Evolutionary conservation across 140 eudicot species (phyloP), one percentile per base, ranked within the genome.

Genomic region (Flaveria floridana): DNA sequence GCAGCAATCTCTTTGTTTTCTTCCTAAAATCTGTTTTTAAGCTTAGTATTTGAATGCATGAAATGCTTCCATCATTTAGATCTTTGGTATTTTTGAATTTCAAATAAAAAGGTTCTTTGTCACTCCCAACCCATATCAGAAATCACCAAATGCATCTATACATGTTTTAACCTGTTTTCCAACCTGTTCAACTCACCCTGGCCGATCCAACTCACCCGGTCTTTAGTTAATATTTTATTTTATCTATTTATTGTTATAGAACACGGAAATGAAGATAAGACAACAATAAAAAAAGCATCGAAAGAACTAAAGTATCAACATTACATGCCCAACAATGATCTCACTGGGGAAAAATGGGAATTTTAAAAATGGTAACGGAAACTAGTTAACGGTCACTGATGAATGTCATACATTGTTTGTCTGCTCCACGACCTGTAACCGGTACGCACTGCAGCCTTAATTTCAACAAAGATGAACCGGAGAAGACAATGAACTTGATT

Each of bases 351-450:
- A 30, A 30, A 30, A 4, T 30, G 6, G 37, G 37, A 30, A 30
- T 30, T 3, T 30, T 3, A 30, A 30, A 28, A 30, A 30, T 30
- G 37, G 37, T 30, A 30, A 30, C 1, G 6, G 37, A 30, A 30
- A 30, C 37, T 30, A 4, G 37, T 30, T 3, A 30, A 30, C 37
- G 37, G 37, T 30, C 37, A 30, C 37, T 30, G 37, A 30, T 30
- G 5, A 52, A 57, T 26, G 44, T 69, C 56, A 77, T 70, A 39
- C 5, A 18, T 28, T 51, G 70, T 47, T 47, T 46, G 70, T 28
- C 76, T 21, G 48, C 78, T 78, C 73, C 44, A 71, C 46, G 3
- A 21, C 78, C 82, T 78, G 78, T 50, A 70, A 71, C 16, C 13
- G 72, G 61, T 65, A 30, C 37, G 4, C 37, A 30, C 37, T 2